Percentiles rank a stretch among this genome's conserved stretches.
Evolutionary conservation across 2,329 filamentous ascomycete genomes (phyloP).

Genomic region (Metarhizium guizhouense): DNA sequence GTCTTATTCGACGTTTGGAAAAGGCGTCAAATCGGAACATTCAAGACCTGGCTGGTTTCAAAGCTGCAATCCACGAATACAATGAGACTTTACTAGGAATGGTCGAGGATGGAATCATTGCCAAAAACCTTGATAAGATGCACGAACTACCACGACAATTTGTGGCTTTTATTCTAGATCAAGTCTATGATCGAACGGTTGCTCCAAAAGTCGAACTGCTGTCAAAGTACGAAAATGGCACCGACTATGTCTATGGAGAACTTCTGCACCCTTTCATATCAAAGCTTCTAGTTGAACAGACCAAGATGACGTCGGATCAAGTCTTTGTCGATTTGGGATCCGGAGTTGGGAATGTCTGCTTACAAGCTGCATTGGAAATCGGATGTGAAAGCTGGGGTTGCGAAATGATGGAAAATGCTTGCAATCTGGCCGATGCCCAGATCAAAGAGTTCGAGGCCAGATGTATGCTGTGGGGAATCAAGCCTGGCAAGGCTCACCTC

Average conservation of each 20-base stretch:
- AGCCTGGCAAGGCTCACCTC: slow-evolving; percentile 69
- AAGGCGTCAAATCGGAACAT: slow-evolving; percentile 62
- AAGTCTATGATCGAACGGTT: slow-evolving; percentile 88
- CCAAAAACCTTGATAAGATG: slow-evolving; percentile 59
- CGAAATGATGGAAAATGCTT: slow-evolving; percentile 90
- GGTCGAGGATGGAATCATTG: slow-evolving; percentile 61
- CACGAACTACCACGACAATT: slow-evolving; percentile 63
- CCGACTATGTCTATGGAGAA: slow-evolving; percentile 92
- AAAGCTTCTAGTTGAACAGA: slow-evolving; percentile 68
- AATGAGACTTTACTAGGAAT: slow-evolving; percentile 61
- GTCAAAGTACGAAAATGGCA: slow-evolving; percentile 78
- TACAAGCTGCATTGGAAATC: slow-evolving; percentile 87
- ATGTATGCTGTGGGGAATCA: slow-evolving; percentile 81
- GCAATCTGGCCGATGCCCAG: slow-evolving; percentile 71
- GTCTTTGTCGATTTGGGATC: slow-evolving; percentile 93
- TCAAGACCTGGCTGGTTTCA: slow-evolving; percentile 58
- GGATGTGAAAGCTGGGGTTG: slow-evolving; percentile 95
- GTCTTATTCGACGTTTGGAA: slow-evolving; percentile 68
- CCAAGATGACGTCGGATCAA: slow-evolving; percentile 69
- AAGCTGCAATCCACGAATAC: slow-evolving; percentile 64
- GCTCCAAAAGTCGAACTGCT: slow-evolving; percentile 80
- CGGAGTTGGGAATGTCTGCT: slow-evolving; percentile 88
- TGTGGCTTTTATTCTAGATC: slow-evolving; percentile 72
- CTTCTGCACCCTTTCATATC: slow-evolving; percentile 77
- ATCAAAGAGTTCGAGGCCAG: slow-evolving; percentile 75